phyloP scores from a whole-genome alignment of 2,329 filamentous ascomycete genomes.

The Pseudogymnoascus verrucosus region DNA sequence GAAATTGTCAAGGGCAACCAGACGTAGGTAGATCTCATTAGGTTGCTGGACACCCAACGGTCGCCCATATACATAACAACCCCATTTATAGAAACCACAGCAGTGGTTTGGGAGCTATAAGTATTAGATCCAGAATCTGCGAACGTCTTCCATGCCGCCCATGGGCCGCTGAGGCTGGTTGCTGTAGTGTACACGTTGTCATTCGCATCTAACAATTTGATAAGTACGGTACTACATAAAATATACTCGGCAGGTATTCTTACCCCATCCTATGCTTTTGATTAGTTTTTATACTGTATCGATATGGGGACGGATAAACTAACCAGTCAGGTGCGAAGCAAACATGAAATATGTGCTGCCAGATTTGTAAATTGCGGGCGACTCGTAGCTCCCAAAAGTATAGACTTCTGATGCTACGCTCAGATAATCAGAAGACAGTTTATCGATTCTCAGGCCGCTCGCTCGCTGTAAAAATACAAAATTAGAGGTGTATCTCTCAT shows the following conservation, averaged over 20 bases:
- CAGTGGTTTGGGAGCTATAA: conserved; percentile 53
- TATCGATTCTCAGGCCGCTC: conserved; percentile 50
- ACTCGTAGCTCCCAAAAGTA: conserved; percentile 45
- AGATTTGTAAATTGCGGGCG: conserved; percentile 55
- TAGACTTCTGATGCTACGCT: conserved; percentile 42
- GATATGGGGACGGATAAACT: conserved; percentile 15
- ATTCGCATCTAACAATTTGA: conserved; percentile 41
- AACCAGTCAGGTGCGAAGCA: conserved; percentile 46
- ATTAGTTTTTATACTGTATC: not conserved
- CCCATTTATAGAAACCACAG: conserved; percentile 40
- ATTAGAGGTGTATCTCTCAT: conserved; percentile 34
- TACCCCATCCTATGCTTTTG: not conserved
- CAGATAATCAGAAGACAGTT: conserved; percentile 49
- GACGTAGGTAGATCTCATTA: conserved; percentile 53
- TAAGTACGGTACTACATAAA: not conserved
- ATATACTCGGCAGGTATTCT: not conserved
- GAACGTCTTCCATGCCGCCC: conserved; percentile 53
- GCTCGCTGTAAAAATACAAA: conserved; percentile 35
- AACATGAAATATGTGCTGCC: conserved; percentile 58
- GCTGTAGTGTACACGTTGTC: conserved; percentile 58
- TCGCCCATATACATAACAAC: conserved; percentile 49
- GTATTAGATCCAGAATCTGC: conserved; percentile 48
- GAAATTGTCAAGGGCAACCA: conserved; percentile 53
- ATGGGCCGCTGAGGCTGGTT: conserved; percentile 48
- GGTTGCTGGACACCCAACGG: conserved; percentile 53